Conservation (phyloP, 371 early-diverging fungal genomes). For the Lichtheimia corymbifera region DNA sequence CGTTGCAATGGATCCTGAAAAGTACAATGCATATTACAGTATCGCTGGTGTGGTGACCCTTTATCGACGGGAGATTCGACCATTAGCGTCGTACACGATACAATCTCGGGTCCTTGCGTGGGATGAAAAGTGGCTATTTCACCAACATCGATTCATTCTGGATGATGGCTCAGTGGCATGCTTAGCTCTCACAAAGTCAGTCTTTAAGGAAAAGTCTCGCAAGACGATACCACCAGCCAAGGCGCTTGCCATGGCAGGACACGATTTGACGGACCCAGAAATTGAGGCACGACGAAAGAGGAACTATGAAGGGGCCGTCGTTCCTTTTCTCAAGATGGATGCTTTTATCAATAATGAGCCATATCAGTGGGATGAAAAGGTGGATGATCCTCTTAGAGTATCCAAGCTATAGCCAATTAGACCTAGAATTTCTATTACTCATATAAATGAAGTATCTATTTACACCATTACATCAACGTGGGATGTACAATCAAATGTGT, state of each 20-base stretch:
- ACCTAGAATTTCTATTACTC: too few relatives aligned
- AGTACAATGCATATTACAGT: conserved; percentile 27
- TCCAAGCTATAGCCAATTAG: too few relatives aligned
- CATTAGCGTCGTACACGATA: conserved; percentile 50
- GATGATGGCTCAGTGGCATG: conserved; percentile 24
- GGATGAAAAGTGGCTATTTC: conserved; percentile 57
- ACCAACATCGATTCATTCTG: conserved; percentile 41
- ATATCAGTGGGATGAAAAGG: too few relatives aligned
- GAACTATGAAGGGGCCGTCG: conserved; percentile 22
- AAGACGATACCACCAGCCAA: conserved; percentile 38
- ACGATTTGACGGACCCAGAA: conserved; percentile 18
- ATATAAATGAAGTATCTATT: too few relatives aligned
- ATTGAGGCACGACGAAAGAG: conserved; percentile 27
- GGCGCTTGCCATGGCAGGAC: conserved; percentile 38
- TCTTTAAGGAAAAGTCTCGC: conserved; percentile 42
- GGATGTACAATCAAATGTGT: too few relatives aligned
- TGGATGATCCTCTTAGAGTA: too few relatives aligned
- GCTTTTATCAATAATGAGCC: too few relatives aligned
- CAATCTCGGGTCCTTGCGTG: conserved; percentile 57
- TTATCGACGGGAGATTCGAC: conserved; percentile 55
- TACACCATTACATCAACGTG: too few relatives aligned
- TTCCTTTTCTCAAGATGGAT: too few relatives aligned
- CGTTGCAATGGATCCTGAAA: conserved; percentile 38
- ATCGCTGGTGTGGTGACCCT: conserved; percentile 42
- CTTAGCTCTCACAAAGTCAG: conserved; percentile 35